Evolutionary conservation across 75 land plant species (phyloP).

Genomic region (Sequoia sempervirens): DNA sequence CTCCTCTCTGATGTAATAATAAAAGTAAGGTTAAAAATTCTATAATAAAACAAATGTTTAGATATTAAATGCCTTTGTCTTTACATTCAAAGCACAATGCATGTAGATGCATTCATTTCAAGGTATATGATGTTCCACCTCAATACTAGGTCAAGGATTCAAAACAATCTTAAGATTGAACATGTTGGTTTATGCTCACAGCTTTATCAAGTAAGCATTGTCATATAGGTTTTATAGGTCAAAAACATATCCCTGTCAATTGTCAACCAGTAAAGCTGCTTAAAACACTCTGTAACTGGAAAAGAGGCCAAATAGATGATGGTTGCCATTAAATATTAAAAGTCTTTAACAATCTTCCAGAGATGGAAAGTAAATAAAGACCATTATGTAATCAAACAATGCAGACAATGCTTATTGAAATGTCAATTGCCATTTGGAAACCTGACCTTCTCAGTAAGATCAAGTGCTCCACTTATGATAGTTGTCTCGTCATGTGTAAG

Average conservation of each 20-base stretch:
- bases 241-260: background rate
- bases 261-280: background rate
- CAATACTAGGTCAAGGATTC: background rate
- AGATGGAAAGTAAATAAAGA: background rate
- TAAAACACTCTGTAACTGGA: background rate
- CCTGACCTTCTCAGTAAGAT: slow-evolving; percentile 37
- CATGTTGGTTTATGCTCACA: background rate
- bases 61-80: too few relatives aligned
- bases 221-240: background rate
- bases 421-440: background rate
- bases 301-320: too few relatives aligned
- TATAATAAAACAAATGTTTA: background rate
- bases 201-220: background rate
- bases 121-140: background rate
- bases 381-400: background rate
- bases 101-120: background rate
- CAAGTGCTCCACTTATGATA: slow-evolving; percentile 47
- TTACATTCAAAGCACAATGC: too few relatives aligned
- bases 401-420: background rate
- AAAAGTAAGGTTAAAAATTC: background rate
- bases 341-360: background rate
- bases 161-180: background rate
- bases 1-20: too few relatives aligned
- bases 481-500: slow-evolving; percentile 51
- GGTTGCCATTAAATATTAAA: background rate